Conservation (phyloP, 768 basidiomycete genomes). For the Naganishia vaughanmartiniae region DNA sequence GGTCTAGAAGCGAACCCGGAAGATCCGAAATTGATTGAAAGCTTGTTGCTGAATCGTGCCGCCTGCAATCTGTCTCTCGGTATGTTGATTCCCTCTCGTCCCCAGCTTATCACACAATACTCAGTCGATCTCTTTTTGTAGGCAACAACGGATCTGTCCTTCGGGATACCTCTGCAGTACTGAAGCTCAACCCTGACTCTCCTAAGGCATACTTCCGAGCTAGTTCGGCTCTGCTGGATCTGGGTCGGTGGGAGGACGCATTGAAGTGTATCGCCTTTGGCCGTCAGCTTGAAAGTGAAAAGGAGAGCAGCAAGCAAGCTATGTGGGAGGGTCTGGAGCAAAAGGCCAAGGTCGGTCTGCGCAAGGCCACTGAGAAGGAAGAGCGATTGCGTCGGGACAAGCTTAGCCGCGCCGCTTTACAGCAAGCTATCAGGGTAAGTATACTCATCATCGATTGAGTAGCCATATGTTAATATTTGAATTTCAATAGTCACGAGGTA, state of each 20-base stretch:
- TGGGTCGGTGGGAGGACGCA: slow-evolving; percentile 75
- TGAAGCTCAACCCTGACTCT: slow-evolving; percentile 63
- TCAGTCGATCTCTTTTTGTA: slow-evolving; percentile 43
- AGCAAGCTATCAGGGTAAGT: slow-evolving; percentile 66
- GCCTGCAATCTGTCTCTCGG: slow-evolving; percentile 75
- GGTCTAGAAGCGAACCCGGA: slow-evolving; percentile 80
- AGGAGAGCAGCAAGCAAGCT: slow-evolving; percentile 59
- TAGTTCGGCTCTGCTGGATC: slow-evolving; percentile 67
- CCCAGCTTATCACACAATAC: background rate
- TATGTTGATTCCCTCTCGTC: background rate
- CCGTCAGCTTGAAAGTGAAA: slow-evolving; percentile 54
- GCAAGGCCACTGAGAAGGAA: slow-evolving; percentile 53
- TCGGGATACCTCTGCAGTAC: slow-evolving; percentile 73
- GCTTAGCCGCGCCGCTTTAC: slow-evolving; percentile 60
- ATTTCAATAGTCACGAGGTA: slow-evolving; percentile 65
- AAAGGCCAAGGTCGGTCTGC: slow-evolving; percentile 42
- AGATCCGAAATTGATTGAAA: slow-evolving; percentile 56
- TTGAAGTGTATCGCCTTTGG: slow-evolving; percentile 76
- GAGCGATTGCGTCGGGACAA: slow-evolving; percentile 46
- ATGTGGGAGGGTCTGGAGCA: slow-evolving; percentile 57
- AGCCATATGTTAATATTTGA: slow-evolving; percentile 20
- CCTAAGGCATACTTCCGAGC: slow-evolving; percentile 88
- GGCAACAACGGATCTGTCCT: slow-evolving; percentile 87
- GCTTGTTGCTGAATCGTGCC: slow-evolving; percentile 81
- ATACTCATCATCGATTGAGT: background rate